Base-by-base conservation (phyloP, 208 protist genomes). In the Porcisia hertigi region DNA sequence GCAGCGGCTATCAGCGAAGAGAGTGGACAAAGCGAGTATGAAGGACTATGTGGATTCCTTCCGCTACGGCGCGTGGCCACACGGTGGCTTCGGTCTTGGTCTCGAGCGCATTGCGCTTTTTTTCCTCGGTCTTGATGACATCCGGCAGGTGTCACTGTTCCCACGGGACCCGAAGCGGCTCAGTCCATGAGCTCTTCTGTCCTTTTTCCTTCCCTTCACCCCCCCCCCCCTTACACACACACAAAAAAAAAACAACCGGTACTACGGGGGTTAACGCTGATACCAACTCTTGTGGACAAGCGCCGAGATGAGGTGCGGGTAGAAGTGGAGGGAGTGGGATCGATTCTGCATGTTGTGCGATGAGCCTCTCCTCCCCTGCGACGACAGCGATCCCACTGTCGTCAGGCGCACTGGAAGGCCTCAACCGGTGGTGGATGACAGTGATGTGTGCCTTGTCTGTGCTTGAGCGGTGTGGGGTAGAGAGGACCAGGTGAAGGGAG, bases 21-120 rank as follows among this genome's bases (percentile, higher is more conserved):
- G 71, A 66, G 91, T 88, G 36, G 59, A 76, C 84, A 53, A 23
- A 41, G 52, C 60, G 14, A 76, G 72, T 2, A 77, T 99, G 70
- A 80, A 92, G 71, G 81, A 90, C 43, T 99, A 99, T 90, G 87
- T 99, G 5, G 96, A 99, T 54, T 70, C 98, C 43, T 99, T 99
- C 87, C 90, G 91, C 30, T 99, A 98, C 80, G 99, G 99, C 34
- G 88, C 92, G 54, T 95, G 94, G 72, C 99, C 99, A 70, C 99
- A 99, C 85, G 99, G 90, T 63, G 99, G 99, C 59, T 99, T 97
- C 65, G 99, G 99, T 14, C 87, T 99, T 71, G 99, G 99, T 23
- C 84, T 99, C 23, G 98, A 99, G 87, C 92, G 99, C 76, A 96
- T 99, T 20, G 94, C 97, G 3, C 97, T 99, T 83, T 96, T 99